A percentile compares a stretch with the other conserved stretches of the same genome.
Conservation (phyloP, 345 rosid genomes). For the Bretschneidera sinensis region DNA sequence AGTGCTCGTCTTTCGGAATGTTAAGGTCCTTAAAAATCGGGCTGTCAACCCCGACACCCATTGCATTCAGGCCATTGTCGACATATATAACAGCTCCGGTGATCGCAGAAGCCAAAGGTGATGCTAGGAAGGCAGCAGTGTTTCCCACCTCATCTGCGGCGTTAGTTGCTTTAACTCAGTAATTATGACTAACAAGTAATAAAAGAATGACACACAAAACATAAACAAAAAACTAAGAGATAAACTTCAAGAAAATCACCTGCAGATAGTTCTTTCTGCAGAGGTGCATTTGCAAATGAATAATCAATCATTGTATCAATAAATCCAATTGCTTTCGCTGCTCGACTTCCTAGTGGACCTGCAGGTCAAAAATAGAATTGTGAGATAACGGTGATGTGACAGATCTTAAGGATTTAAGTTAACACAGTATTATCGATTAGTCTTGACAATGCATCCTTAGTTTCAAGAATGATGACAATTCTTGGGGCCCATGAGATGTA, state of each 20-base stretch:
- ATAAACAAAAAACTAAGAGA: neutral
- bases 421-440: too few species aligned
- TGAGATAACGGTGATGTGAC: neutral
- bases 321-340: conserved; percentile 77
- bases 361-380: neutral
- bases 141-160: conserved; percentile 66
- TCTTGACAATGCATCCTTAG: too few species aligned
- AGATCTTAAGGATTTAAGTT: neutral
- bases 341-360: conserved; percentile 75
- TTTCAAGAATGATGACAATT: too few species aligned
- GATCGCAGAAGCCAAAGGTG: conserved; percentile 75
- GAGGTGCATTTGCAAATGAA: conserved; percentile 55
- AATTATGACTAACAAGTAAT: neutral
- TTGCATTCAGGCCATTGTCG: conserved; percentile 70
- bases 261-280: conserved; percentile 69
- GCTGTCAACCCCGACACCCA: conserved; percentile 67
- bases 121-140: conserved; percentile 62
- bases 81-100: conserved; percentile 58
- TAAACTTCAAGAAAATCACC: conserved; percentile 26
- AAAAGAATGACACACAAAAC: too few species aligned
- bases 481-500: too few species aligned
- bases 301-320: conserved; percentile 69
- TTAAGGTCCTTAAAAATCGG: conserved; percentile 44
- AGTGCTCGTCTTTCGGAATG: conserved; percentile 42
- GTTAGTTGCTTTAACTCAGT: conserved; percentile 1